Percentiles rank a stretch among this genome's conserved stretches.
phyloP scores from a whole-genome alignment of 2,329 filamentous ascomycete genomes.

The Dendryphion nanum region DNA sequence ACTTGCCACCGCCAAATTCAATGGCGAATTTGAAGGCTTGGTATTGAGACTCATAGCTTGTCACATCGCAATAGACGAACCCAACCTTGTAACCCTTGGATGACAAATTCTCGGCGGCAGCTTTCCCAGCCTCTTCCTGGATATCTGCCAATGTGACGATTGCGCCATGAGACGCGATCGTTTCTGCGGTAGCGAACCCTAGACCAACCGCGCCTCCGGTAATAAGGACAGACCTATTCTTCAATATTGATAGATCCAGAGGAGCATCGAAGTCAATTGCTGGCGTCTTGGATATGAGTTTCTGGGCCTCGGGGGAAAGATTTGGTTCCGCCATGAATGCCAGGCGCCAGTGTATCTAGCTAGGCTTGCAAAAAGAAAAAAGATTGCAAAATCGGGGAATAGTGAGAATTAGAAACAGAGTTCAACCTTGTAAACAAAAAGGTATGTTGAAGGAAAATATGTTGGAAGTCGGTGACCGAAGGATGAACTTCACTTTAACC shows the following conservation, averaged over 20 bases:
- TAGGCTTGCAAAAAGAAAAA: too few relatives aligned
- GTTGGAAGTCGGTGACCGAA: too few relatives aligned
- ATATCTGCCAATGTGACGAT: constrained; percentile 25
- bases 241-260: constrained; percentile 15
- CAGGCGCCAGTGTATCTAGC: too few relatives aligned
- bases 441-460: too few relatives aligned
- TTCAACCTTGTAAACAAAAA: too few relatives aligned
- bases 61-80: constrained; percentile 32
- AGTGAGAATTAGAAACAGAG: too few relatives aligned
- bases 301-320: constrained; percentile 1
- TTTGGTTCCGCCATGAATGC: constrained; percentile 3
- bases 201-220: constrained; percentile 28
- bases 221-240: constrained; percentile 19
- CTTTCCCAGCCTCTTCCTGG: constrained; percentile 12
- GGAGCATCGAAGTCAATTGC: constrained; percentile 10
- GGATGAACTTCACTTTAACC: too few relatives aligned
- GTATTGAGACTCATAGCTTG: constrained; percentile 25
- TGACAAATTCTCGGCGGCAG: constrained; percentile 9
- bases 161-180: constrained; percentile 19
- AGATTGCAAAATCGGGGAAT: too few relatives aligned
- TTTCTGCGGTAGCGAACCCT: constrained; percentile 19
- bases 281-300: constrained; percentile 4
- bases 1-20: constrained; percentile 16
- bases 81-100: constrained; percentile 19
- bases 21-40: constrained; percentile 31